These are phyloP conservation scores for Geopyxis carbonaria DNA, from an alignment of 495 filamentous ascomycete genomes.

Conservation along the genomic window DNA sequence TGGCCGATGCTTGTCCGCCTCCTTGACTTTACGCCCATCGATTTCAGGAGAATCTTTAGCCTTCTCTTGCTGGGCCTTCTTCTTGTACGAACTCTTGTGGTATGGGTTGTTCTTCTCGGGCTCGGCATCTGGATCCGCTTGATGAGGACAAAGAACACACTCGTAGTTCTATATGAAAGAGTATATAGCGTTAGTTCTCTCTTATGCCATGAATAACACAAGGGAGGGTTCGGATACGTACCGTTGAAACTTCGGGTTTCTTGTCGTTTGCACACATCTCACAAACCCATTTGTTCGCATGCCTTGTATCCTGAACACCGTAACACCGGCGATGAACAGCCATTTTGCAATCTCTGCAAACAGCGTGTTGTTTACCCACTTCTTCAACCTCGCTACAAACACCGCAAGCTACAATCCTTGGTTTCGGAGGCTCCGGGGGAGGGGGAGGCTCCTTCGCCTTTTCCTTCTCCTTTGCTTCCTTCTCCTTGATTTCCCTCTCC, in stretches of 20 bases:
- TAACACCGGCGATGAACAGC: slow-evolving; percentile 92
- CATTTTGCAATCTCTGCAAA: slow-evolving; percentile 70
- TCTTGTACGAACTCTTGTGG: slow-evolving; percentile 69
- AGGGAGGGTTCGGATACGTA: slow-evolving; percentile 38
- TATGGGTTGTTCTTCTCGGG: slow-evolving; percentile 17
- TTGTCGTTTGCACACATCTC: slow-evolving; percentile 93
- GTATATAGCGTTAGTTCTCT: slow-evolving; percentile 2
- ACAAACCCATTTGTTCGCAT: slow-evolving; percentile 72
- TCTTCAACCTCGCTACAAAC: slow-evolving; percentile 64
- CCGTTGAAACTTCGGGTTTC: slow-evolving; percentile 66
- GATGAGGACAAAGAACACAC: slow-evolving; percentile 75
- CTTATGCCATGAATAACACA: not conserved
- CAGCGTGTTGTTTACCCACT: slow-evolving; percentile 50
- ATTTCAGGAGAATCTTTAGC: slow-evolving; percentile 44
- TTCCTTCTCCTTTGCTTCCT: slow-evolving; percentile 23
- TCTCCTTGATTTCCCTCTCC: not conserved
- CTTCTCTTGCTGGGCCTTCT: slow-evolving; percentile 81
- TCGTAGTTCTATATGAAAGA: slow-evolving; percentile 50
- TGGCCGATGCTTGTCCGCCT: slow-evolving; percentile 58
- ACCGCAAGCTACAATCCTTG: slow-evolving; percentile 64
- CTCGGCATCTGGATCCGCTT: slow-evolving; percentile 15
- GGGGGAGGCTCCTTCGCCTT: slow-evolving; percentile 32
- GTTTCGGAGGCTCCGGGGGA: slow-evolving; percentile 53
- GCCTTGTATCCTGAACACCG: slow-evolving; percentile 54
- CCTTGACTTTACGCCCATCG: slow-evolving; percentile 49